Base-by-base conservation (phyloP, 202 grass and related monocot species). In the Carex sylvatica region DNA sequence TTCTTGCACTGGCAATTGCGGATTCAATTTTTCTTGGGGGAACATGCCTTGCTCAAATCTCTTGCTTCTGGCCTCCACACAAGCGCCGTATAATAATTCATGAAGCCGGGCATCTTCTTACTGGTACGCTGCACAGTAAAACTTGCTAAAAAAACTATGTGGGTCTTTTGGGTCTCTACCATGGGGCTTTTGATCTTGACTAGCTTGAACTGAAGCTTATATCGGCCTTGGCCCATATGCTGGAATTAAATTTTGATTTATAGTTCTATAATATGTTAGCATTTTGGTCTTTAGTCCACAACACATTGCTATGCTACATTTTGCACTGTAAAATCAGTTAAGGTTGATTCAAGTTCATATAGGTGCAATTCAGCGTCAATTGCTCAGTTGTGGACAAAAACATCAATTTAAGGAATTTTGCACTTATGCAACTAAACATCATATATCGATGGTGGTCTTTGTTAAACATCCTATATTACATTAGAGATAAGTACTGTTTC, bases 51-150 rank as follows among this genome's bases (percentile, higher is more conserved):
- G 89, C 92, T 19, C 92, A 95, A 83, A 93, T 98, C 16, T 91
- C 83, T 79, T 91, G 80, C 87, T 91, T 95, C 52, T 98, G 95
- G 92, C 92, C 95, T 80, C 95, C 95, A 12, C 88, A 87, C 82
- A 98, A 93, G 73, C 92, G 91, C 3, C 82, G 92, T 26, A 61
- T 98, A 81, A 87, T 98, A 83, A 89, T 98, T 53, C 91, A 98
- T 79, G 95, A 98, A 91, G 95, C 92, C 2, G 92, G 92, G 24
- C 92, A 98, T 95, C 87, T 95, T 88, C 86, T 98, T 87, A 89
- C 83, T 28, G 89, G 95, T 93, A 92, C 75, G 56, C 54, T n/a
- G 80, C 7, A 70, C 36, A 42, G 35, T 77, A 18, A 28, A 56
- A 58, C 14, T 12, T 77, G 3, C 30, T 8, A n/a, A 19, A 20